Evolutionary conservation across 2,329 filamentous ascomycete genomes (phyloP).

Genomic region (Aureobasidium mangrovei): DNA sequence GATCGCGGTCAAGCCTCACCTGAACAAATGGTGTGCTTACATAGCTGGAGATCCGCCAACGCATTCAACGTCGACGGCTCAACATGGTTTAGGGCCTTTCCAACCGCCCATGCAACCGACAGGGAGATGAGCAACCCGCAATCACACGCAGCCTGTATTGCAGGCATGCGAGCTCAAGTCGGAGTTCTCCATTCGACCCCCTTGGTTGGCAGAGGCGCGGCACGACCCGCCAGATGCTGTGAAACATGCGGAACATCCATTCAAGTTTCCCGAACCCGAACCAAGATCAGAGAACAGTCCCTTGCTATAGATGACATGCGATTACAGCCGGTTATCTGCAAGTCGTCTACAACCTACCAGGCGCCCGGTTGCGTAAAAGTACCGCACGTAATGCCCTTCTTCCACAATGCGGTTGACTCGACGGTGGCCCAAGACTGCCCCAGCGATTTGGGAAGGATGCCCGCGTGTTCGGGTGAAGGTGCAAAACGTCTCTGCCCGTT

Average conservation of each 20-base stretch:
- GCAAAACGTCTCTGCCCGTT: neutral
- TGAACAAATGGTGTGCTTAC: neutral
- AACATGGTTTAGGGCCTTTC: neutral
- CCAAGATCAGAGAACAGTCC: neutral
- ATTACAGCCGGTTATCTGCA: neutral
- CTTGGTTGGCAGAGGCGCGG: neutral
- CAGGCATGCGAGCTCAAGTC: slow-evolving; percentile 1
- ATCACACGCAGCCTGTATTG: neutral
- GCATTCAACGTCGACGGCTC: neutral
- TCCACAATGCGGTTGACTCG: neutral
- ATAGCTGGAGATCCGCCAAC: neutral
- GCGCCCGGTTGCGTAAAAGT: neutral
- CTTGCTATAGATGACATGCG: neutral
- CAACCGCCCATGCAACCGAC: slow-evolving; percentile 3
- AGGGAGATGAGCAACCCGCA: neutral
- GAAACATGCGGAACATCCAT: neutral
- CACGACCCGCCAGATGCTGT: slow-evolving; percentile 1
- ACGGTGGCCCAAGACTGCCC: neutral
- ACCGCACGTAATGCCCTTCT: neutral
- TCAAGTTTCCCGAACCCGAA: slow-evolving; percentile 1
- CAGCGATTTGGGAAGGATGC: neutral
- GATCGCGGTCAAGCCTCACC: too few relatives aligned
- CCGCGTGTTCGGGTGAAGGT: neutral
- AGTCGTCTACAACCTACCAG: neutral
- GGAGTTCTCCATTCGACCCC: neutral